phyloP scores from a whole-genome alignment of 768 basidiomycete genomes.

The Hygrophorus pudorinus region DNA sequence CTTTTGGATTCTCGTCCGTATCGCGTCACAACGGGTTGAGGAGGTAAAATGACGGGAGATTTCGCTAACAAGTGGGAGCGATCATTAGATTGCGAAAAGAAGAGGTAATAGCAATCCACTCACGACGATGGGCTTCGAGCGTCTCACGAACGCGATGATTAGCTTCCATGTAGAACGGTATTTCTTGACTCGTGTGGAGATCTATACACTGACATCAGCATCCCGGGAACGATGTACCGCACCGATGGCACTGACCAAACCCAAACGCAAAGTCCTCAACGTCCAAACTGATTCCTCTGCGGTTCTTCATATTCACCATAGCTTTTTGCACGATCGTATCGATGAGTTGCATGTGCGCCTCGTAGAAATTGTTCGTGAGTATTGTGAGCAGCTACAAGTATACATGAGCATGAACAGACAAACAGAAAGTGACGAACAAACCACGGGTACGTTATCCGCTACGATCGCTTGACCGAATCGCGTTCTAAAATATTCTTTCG shows the following conservation, averaged over 20 bases:
- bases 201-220: background rate
- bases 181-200: slow-evolving; percentile 1
- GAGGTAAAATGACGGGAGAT: background rate
- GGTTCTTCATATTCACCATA: slow-evolving; percentile 8
- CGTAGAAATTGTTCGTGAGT: slow-evolving; percentile 12
- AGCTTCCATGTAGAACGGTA: slow-evolving; percentile 1
- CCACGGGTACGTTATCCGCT: slow-evolving; percentile 8
- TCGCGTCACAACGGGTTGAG: background rate
- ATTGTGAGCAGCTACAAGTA: slow-evolving; percentile 9
- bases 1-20: background rate
- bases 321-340: slow-evolving; percentile 9
- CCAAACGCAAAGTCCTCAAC: slow-evolving; percentile 11
- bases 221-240: background rate
- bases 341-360: slow-evolving; percentile 10
- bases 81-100: background rate
- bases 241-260: slow-evolving; percentile 7
- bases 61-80: background rate
- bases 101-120: background rate
- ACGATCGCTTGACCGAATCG: slow-evolving; percentile 6
- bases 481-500: slow-evolving; percentile 10
- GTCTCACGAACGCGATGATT: slow-evolving; percentile 4
- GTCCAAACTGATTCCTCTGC: slow-evolving; percentile 8
- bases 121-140: background rate
- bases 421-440: background rate
- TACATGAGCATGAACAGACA: background rate